Evolutionary conservation across 2,329 filamentous ascomycete species (phyloP).

Genomic region (Aspergillus pseudoterreus): DNA sequence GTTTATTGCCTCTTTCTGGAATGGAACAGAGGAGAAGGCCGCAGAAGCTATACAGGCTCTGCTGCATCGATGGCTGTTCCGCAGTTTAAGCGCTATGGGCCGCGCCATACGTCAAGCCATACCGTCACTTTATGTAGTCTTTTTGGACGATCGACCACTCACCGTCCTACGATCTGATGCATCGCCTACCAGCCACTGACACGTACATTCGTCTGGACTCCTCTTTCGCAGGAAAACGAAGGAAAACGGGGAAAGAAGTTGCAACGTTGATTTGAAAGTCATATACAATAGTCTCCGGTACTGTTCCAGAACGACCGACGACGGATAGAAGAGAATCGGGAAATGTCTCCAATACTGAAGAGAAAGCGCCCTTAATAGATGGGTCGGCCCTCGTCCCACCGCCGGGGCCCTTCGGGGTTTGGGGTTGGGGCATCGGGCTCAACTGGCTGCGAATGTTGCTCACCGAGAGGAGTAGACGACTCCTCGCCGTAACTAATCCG

Average conservation of each 20-base stretch:
- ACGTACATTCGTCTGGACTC: background rate
- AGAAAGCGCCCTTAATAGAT: constrained; percentile 32
- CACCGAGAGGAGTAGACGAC: constrained; percentile 8
- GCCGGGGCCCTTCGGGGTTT: constrained; percentile 26
- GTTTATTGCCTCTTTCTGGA: too few species aligned
- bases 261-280: background rate
- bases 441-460: constrained; percentile 15
- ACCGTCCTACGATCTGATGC: too few species aligned
- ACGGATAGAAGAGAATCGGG: background rate
- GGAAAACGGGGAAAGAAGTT: background rate
- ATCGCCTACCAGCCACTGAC: background rate
- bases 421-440: constrained; percentile 17
- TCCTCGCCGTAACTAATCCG: constrained; percentile 22
- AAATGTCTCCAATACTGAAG: background rate
- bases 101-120: too few species aligned
- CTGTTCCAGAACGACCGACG: too few species aligned
- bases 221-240: too few species aligned
- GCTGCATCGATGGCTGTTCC: too few species aligned
- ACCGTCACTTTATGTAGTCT: too few species aligned
- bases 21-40: too few species aligned
- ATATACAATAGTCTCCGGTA: background rate
- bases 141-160: too few species aligned
- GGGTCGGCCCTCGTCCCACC: constrained; percentile 42
- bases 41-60: too few species aligned
- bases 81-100: too few species aligned